Evolutionary conservation across 169 alveolate species (phyloP).

Genomic region (Eimeria acervulina): DNA sequence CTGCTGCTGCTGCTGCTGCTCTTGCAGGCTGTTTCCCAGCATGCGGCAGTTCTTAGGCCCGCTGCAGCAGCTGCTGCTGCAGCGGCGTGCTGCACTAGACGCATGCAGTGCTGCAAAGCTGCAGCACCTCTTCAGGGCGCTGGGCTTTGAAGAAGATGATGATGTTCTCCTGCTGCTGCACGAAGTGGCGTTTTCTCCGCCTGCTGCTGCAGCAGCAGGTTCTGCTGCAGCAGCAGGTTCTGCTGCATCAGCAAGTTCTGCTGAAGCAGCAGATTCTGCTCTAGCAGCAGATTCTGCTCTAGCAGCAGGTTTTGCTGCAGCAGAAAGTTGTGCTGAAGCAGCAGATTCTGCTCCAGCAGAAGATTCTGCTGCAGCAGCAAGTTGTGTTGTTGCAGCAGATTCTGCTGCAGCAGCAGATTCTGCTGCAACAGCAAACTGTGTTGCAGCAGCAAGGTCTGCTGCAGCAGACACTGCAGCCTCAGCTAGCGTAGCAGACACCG

Average conservation of each 20-base stretch:
- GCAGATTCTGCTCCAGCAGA: too few species aligned
- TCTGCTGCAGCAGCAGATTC: background rate
- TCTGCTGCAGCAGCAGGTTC: background rate
- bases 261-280: background rate
- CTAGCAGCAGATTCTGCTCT: too few species aligned
- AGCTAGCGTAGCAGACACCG: too few species aligned
- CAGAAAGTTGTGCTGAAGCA: too few species aligned
- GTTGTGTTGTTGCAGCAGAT: too few species aligned
- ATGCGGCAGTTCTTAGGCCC: slow-evolving; percentile 18
- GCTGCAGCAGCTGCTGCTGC: slow-evolving; percentile 67
- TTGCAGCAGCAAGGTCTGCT: too few species aligned
- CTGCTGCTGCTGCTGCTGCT: slow-evolving; percentile 31
- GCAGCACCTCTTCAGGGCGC: slow-evolving; percentile 15
- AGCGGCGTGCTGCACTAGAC: slow-evolving; percentile 21
- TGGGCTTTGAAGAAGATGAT: slow-evolving; percentile 41
- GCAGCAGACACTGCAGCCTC: too few species aligned
- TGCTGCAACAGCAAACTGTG: too few species aligned
- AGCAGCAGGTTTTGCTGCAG: too few species aligned
- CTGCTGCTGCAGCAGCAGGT: background rate
- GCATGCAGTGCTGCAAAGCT: slow-evolving; percentile 41
- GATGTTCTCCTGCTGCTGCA: slow-evolving; percentile 45
- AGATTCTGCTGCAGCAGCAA: too few species aligned
- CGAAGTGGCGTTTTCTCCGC: background rate
- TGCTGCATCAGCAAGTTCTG: background rate
- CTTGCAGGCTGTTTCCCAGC: slow-evolving; percentile 45